These are phyloP conservation scores for Waltergamsia citrina DNA, from an alignment of 2,329 filamentous ascomycete genomes.

Conservation along the genomic window DNA sequence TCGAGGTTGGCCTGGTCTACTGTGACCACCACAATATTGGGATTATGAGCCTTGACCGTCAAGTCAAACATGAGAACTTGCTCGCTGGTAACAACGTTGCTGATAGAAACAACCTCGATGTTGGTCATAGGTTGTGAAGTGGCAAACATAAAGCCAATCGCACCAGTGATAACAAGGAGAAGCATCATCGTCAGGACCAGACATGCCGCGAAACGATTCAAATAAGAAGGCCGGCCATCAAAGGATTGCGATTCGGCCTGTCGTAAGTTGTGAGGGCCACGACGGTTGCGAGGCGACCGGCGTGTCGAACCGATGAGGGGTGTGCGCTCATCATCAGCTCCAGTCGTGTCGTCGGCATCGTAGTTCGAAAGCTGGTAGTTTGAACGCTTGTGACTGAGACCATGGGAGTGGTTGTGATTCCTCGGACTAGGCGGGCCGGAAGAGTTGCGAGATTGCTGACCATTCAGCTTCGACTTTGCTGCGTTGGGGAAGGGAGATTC, in stretches of 20 bases:
- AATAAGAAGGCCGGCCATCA: slow-evolving; percentile 50
- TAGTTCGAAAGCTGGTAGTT: slow-evolving; percentile 56
- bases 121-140: slow-evolving; percentile 79
- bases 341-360: slow-evolving; percentile 71
- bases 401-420: slow-evolving; percentile 20
- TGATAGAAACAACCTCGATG: slow-evolving; percentile 70
- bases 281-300: slow-evolving; percentile 38
- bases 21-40: slow-evolving; percentile 82
- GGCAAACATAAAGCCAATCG: slow-evolving; percentile 81
- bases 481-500: slow-evolving; percentile 70
- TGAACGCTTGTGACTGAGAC: slow-evolving; percentile 33
- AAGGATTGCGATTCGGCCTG: slow-evolving; percentile 68
- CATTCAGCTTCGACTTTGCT: slow-evolving; percentile 52
- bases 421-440: slow-evolving; percentile 64
- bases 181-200: slow-evolving; percentile 76
- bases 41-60: slow-evolving; percentile 79
- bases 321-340: slow-evolving; percentile 79
- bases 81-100: slow-evolving; percentile 86
- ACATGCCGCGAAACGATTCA: slow-evolving; percentile 75
- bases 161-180: slow-evolving; percentile 71
- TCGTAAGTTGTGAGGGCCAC: slow-evolving; percentile 45
- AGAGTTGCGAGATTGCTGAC: slow-evolving; percentile 46
- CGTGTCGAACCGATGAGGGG: slow-evolving; percentile 52
- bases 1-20: slow-evolving; percentile 83
- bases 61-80: slow-evolving; percentile 94